These are phyloP conservation scores for Teratosphaeria nubilosa DNA, from an alignment of 2,329 filamentous ascomycete genomes.

Conservation along the genomic window DNA sequence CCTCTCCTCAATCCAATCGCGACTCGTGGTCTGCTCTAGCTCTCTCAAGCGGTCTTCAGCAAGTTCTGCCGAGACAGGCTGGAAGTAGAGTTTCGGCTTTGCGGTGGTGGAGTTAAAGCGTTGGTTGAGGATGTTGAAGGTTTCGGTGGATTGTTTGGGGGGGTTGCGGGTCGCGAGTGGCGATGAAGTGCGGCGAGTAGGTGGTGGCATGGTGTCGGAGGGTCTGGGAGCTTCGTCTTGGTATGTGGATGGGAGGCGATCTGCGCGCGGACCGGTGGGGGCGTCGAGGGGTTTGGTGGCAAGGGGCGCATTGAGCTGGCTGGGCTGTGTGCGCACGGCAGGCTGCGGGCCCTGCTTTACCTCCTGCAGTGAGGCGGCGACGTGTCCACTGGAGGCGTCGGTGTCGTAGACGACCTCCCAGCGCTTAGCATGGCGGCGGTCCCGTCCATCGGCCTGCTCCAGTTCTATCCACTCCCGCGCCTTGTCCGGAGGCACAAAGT, in stretches of 20 bases:
- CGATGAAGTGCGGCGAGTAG: background rate
- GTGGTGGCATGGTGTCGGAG: background rate
- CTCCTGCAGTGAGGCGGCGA: conserved; percentile 17
- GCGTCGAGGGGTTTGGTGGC: conserved; percentile 13
- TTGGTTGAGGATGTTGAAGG: conserved; percentile 40
- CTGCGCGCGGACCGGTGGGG: conserved; percentile 12
- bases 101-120: conserved; percentile 50
- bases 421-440: conserved; percentile 35
- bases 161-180: conserved; percentile 3
- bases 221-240: background rate
- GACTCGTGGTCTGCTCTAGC: conserved; percentile 38
- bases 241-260: conserved; percentile 1
- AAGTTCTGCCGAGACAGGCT: conserved; percentile 55
- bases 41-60: conserved; percentile 55
- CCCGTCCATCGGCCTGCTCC: conserved; percentile 46
- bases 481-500: conserved; percentile 73
- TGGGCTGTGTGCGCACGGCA: conserved; percentile 1
- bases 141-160: background rate
- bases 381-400: conserved; percentile 36
- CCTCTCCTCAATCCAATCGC: conserved; percentile 28
- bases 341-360: background rate
- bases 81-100: conserved; percentile 56
- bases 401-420: conserved; percentile 64
- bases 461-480: conserved; percentile 61
- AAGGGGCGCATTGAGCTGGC: conserved; percentile 1